Percentiles rank a stretch among this genome's conserved stretches.
Conservation (phyloP, 805 yeast genomes). For the Wickerhamomyces canadensis region DNA sequence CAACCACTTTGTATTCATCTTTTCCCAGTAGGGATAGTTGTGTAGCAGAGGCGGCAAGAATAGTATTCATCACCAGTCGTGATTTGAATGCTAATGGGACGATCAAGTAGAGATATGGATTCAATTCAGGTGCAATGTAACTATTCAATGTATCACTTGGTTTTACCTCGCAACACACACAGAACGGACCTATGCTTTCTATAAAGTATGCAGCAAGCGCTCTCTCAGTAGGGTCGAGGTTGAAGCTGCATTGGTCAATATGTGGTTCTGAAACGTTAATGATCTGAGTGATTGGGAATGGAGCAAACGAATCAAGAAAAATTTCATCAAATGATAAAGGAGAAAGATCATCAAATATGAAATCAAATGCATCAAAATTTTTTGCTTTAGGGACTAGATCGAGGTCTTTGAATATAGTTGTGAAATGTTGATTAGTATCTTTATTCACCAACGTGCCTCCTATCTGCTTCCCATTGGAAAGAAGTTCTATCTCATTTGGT, state of each 20-base stretch:
- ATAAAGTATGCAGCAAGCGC: conserved; percentile 29
- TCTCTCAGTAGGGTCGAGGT: conserved; percentile 10
- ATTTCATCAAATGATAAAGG: conserved; percentile 16
- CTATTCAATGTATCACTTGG: conserved; percentile 11
- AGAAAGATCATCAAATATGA: conserved; percentile 7
- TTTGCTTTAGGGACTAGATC: conserved; percentile 12
- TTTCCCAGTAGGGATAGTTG: conserved; percentile 28
- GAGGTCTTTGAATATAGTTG: conserved; percentile 11
- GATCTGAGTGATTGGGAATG: conserved; percentile 14
- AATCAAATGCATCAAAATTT: conserved; percentile 15
- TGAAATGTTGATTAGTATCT: conserved; percentile 1
- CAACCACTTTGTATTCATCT: conserved; percentile 22
- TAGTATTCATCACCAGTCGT: conserved; percentile 27
- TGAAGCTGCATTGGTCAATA: conserved; percentile 10
- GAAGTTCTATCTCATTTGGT: conserved; percentile 4
- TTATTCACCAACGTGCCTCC: not conserved
- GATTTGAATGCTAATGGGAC: conserved; percentile 33
- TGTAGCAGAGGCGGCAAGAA: conserved; percentile 33
- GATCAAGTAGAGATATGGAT: conserved; percentile 34
- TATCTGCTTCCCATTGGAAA: conserved; percentile 8
- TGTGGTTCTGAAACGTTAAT: conserved; percentile 12
- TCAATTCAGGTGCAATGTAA: conserved; percentile 23
- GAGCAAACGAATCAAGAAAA: conserved; percentile 18
- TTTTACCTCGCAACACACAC: conserved; percentile 33
- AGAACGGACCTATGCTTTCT: conserved; percentile 31